Base-by-base conservation (phyloP, 257 asterid genomes). In the Linaria vulgaris region DNA sequence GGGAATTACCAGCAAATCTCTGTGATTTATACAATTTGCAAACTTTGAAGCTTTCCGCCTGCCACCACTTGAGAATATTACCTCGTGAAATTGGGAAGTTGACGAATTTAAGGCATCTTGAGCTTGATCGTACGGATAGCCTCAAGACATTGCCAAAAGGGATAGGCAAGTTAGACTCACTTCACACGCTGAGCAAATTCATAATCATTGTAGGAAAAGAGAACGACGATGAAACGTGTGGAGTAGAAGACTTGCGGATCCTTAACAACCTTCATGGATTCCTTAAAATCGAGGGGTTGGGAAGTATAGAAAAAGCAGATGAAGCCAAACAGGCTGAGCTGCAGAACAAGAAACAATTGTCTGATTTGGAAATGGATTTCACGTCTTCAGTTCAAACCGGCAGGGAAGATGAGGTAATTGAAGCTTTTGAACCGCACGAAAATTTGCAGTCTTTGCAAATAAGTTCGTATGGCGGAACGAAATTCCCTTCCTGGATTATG, bases 281-380 rank as follows among this genome's bases (percentile, higher is more conserved):
- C 30, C 85, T 84, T 61, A 85, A 70, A 39, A 65, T 87, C 20
- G 86, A 82, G 75, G 95, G 95, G 52, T 63, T 87, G 7, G 94
- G 95, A 12, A 51, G 25, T 17, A 80, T 50, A n/a, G 48, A 54
- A 1, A 71, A 68, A 67, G 80, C 74, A 17, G 72, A 52, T 1
- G 85, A 82, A 62, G 95, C 94, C n/a, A 61, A 41, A 45, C 73
- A 23, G 57, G 94, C 88, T 4, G 71, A 75, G 63, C 71, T 87
- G 68, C 63, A 37, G 8, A 69, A 66, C 23, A 85, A 82, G 79
- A 69, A 34, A 21, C 62, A 72, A 24, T 68, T 87, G 47, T 59
- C 80, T 6, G 77, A 74, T 31, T 6, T 87, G 66, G 77, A 82
- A 9, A 46, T 87, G 79, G 90, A 82, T 49, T 87, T 87, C 69